Conservation (phyloP, 768 basidiomycete species). For the Lactarius vividus region DNA sequence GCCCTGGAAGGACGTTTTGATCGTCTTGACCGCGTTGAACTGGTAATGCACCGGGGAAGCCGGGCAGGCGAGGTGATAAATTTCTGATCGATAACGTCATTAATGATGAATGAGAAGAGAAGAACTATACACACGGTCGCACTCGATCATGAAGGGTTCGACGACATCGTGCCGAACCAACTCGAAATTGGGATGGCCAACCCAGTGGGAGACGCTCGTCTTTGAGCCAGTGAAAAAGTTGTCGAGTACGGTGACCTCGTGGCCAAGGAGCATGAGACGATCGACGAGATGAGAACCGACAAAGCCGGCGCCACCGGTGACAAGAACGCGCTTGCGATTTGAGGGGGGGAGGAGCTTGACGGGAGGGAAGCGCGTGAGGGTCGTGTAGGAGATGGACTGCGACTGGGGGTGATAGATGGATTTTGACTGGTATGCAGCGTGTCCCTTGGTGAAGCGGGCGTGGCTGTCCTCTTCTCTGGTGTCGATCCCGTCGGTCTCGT, state of each 20-base stretch:
- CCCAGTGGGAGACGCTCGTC: slow-evolving; percentile 94
- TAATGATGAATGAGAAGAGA: background rate
- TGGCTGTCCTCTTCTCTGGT: slow-evolving; percentile 44
- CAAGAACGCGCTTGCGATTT: slow-evolving; percentile 82
- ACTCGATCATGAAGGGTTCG: slow-evolving; percentile 97
- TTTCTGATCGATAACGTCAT: slow-evolving; percentile 51
- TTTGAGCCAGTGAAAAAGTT: slow-evolving; percentile 99
- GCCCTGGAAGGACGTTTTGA: slow-evolving; percentile 98
- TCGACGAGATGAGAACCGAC: slow-evolving; percentile 98
- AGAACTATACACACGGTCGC: slow-evolving; percentile 68
- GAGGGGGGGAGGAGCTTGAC: slow-evolving; percentile 81
- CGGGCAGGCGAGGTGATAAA: slow-evolving; percentile 98
- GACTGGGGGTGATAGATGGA: slow-evolving; percentile 81
- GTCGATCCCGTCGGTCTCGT: slow-evolving; percentile 34
- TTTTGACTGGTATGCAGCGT: slow-evolving; percentile 66
- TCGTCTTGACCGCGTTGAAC: slow-evolving; percentile 95
- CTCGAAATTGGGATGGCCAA: slow-evolving; percentile 99
- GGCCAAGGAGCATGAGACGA: slow-evolving; percentile 94
- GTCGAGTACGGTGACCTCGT: slow-evolving; percentile 95
- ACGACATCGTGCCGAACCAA: slow-evolving; percentile 97
- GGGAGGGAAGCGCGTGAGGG: slow-evolving; percentile 88
- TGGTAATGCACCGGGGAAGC: slow-evolving; percentile 98
- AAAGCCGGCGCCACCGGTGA: slow-evolving; percentile 99
- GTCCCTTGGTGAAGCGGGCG: slow-evolving; percentile 51
- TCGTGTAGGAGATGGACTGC: slow-evolving; percentile 87